Base-by-base conservation (phyloP, 129 eudicot genomes). In the Artemisia tridentata region DNA sequence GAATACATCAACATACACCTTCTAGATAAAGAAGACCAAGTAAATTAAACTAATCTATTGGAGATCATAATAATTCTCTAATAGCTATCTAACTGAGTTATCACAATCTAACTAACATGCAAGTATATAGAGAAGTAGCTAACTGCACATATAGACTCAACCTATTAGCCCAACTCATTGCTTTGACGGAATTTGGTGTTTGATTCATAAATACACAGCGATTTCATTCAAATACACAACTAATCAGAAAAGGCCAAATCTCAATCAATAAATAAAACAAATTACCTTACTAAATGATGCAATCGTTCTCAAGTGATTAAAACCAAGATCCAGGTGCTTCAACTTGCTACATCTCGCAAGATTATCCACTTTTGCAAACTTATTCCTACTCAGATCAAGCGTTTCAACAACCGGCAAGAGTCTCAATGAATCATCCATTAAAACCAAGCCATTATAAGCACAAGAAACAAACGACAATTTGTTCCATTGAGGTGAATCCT, bases 401-500 rank as follows among this genome's bases (percentile, higher is more conserved):
- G 92, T 92, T 80, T 92, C 98, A 63, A 87, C 87, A 56, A 67
- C 88, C 23, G 96, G 96, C 77, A 92, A 91, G 47, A 92, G 96
- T 70, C 86, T 85, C 84, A 92, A 82, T 9, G 98, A 89, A 80
- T 92, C 98, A 71, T 92, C 98, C 98, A 92, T 92, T 58, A 92
- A 85, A 66, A 89, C 74, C 86, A 92, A 76, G 13, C 86, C 84
- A 74, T 92, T 92, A 80, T 83, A 84, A 48, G 98, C 96, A 77
- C 96, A 89, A 17, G 98, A 92, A 58, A 92, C 96, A 66, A 85
- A 87, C 6, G 90, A 81, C 56, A 92, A 75, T 59, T 84, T 80
- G 47, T 82, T 92, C 98, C 98, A 92, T 27, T 85, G 85, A 29
- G 96, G 88, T 17, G 95, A 92, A 51, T 87, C 81, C 75, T 89